A percentile compares a stretch with the other conserved stretches of the same genome.
Evolutionary conservation across 1,284 basidiomycete species (phyloP).

Genomic region (Polyporus tsugae): DNA sequence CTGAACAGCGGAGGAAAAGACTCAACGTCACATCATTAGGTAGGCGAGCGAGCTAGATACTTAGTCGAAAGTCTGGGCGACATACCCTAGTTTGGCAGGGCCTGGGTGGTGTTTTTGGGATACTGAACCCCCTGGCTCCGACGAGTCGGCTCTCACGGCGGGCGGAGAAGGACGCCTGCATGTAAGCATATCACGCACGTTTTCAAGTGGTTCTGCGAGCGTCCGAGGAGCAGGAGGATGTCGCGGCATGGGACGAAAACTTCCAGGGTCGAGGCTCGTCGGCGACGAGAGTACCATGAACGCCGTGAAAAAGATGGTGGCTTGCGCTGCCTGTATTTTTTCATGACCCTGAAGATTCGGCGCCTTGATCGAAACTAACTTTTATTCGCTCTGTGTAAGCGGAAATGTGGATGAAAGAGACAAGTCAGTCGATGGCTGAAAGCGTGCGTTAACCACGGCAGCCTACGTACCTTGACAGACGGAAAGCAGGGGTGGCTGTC

Average conservation of each 20-base stretch:
- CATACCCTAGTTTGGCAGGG: neutral
- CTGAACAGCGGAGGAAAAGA: neutral
- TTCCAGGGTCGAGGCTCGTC: neutral
- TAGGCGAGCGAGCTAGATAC: neutral
- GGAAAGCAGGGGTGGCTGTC: neutral
- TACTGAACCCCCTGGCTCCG: neutral
- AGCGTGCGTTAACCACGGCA: neutral
- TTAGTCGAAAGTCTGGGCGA: neutral
- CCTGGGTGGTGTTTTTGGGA: neutral
- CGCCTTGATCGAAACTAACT: neutral
- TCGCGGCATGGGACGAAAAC: neutral
- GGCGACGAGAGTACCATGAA: neutral
- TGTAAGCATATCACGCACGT: neutral
- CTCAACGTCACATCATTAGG: neutral
- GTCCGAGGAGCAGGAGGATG: neutral
- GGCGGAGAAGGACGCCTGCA: neutral
- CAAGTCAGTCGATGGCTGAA: neutral
- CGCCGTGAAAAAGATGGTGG: neutral
- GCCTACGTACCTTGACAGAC: neutral
- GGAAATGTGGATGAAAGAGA: neutral
- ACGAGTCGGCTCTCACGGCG: neutral
- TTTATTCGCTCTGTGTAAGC: neutral
- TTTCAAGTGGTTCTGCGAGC: neutral
- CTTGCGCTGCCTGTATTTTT: neutral
- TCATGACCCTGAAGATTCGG: neutral